Evolutionary conservation across 192 early-diverging fungal species (phyloP).

Genomic region (Paraglomus brasilianum): DNA sequence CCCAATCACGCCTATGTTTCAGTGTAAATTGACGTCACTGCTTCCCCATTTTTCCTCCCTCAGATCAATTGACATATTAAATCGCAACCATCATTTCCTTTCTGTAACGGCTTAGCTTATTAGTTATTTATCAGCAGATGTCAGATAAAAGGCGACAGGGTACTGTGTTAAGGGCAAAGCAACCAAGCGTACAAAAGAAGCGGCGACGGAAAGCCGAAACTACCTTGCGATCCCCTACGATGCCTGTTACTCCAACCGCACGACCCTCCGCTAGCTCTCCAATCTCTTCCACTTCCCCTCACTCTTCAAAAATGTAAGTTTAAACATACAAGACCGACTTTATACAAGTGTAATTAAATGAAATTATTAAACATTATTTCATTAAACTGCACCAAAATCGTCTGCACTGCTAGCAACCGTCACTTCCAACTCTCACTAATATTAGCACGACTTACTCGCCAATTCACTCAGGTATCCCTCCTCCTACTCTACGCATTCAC

Average conservation of each 20-base stretch:
- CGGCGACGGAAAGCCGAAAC: constrained; percentile 19
- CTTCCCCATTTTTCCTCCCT: too few relatives aligned
- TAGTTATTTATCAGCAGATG: too few relatives aligned
- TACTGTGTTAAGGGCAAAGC: constrained; percentile 23
- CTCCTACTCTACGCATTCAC: not conserved
- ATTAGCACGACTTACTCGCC: not conserved
- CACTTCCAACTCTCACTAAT: not conserved
- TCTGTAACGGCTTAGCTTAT: too few relatives aligned
- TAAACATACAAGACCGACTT: not conserved
- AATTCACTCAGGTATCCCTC: not conserved
- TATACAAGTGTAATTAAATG: not conserved
- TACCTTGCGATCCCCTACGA: constrained; percentile 2
- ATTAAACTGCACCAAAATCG: not conserved
- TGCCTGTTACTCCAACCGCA: not conserved
- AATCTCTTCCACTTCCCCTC: constrained; percentile 7
- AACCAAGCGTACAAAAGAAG: constrained; percentile 29
- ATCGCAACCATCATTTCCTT: too few relatives aligned
- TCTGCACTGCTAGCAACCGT: not conserved
- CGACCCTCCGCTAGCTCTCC: not conserved
- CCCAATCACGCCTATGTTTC: too few relatives aligned
- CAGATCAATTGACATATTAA: too few relatives aligned
- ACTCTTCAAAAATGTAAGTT: constrained; percentile 18
- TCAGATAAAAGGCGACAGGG: constrained; percentile 31
- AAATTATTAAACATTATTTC: too few relatives aligned
- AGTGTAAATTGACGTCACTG: too few relatives aligned